Percentiles rank a stretch among this genome's conserved stretches.
Evolutionary conservation across 1,139 yeast species (phyloP).

Genomic region (Diutina catenulata): DNA sequence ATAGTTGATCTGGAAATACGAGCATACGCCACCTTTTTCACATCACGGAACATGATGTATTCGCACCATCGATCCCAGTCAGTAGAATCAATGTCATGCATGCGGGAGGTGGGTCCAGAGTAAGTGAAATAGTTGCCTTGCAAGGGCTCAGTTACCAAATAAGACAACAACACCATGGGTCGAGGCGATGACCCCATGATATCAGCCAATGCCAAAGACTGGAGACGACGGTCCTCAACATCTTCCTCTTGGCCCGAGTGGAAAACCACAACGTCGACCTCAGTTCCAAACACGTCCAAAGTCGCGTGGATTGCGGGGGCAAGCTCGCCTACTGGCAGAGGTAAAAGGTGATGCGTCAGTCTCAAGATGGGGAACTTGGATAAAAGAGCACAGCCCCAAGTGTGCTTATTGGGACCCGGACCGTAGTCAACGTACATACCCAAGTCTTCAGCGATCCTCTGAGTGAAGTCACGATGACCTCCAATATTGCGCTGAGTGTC

Average conservation of each 20-base stretch:
- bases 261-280: conserved; percentile 88
- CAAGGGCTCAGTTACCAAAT: conserved; percentile 76
- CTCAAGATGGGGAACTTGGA: conserved; percentile 89
- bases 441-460: conserved; percentile 80
- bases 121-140: conserved; percentile 88
- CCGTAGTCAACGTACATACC: conserved; percentile 95
- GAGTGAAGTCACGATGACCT: conserved; percentile 92
- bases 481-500: conserved; percentile 91
- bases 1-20: conserved; percentile 87
- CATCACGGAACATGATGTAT: conserved; percentile 77
- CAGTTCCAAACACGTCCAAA: conserved; percentile 75
- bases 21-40: conserved; percentile 87
- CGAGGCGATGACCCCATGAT: conserved; percentile 70
- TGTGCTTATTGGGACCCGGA: conserved; percentile 95
- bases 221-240: conserved; percentile 82
- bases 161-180: conserved; percentile 77
- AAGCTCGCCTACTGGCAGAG: conserved; percentile 92
- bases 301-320: conserved; percentile 99
- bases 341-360: conserved; percentile 83
- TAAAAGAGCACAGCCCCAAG: conserved; percentile 92
- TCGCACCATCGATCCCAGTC: conserved; percentile 99
- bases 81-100: conserved; percentile 85
- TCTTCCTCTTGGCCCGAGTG: conserved; percentile 98
- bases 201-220: conserved; percentile 62
- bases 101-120: conserved; percentile 71